Evolutionary conservation across 306 rosid species (phyloP).

Genomic region (Dryas alaskensis): DNA sequence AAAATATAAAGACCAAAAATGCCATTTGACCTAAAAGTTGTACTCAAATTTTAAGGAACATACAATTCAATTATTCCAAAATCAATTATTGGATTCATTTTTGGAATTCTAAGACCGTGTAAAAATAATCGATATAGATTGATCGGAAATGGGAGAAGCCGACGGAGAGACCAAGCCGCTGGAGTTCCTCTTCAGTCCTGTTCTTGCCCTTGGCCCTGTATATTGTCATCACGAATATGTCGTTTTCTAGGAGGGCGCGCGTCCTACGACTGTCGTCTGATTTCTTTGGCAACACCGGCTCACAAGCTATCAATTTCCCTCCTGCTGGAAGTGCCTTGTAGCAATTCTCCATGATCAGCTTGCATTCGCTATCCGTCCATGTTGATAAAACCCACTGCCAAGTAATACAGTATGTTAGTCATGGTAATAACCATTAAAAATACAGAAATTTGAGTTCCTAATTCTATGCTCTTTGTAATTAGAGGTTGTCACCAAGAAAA

Average conservation of each 20-base stretch:
- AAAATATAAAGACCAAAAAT: too few species aligned
- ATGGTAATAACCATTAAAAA: not conserved
- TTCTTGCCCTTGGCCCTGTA: conserved; percentile 78
- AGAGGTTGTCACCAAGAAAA: too few species aligned
- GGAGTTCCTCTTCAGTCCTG: conserved; percentile 63
- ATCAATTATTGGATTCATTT: conserved; percentile 34
- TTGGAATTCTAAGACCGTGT: conserved; percentile 62
- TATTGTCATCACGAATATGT: conserved; percentile 83
- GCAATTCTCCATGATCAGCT: conserved; percentile 64
- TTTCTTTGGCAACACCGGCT: conserved; percentile 72
- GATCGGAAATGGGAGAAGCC: conserved; percentile 64
- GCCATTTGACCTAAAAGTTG: too few species aligned
- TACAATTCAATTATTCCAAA: not conserved
- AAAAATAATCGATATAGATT: conserved; percentile 60
- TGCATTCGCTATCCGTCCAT: conserved; percentile 86
- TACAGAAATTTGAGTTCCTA: not conserved
- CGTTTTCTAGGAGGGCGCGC: conserved; percentile 67
- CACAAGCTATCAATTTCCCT: conserved; percentile 81
- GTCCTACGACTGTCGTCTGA: conserved; percentile 76
- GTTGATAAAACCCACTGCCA: conserved; percentile 82
- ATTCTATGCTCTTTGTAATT: not conserved
- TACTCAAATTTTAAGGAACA: not conserved
- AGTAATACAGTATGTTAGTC: not conserved
- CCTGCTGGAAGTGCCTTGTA: conserved; percentile 71
- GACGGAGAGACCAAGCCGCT: conserved; percentile 46